phyloP scores from a whole-genome alignment of 192 early-diverging fungal genomes.

The Entomortierella chlamydospora region DNA sequence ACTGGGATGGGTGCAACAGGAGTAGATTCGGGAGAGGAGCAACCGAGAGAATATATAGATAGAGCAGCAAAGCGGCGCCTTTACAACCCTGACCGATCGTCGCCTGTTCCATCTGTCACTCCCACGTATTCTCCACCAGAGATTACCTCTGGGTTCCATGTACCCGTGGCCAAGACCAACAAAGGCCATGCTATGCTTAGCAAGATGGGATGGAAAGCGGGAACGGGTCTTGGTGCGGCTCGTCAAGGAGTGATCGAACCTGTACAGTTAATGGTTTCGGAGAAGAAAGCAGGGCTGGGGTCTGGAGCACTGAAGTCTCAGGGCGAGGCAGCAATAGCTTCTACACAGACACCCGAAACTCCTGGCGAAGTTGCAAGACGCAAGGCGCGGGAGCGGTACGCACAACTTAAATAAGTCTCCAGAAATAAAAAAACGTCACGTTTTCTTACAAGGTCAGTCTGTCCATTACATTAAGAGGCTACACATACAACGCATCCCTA shows the following conservation, averaged over 20 bases:
- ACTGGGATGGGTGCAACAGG: not conserved
- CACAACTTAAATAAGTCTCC: constrained; percentile 22
- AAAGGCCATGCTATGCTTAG: constrained; percentile 67
- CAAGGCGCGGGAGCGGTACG: constrained; percentile 37
- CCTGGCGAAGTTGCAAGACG: constrained; percentile 30
- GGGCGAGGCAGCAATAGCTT: constrained; percentile 17
- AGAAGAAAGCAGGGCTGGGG: constrained; percentile 61
- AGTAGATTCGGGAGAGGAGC: not conserved
- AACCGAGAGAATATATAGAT: constrained; percentile 31
- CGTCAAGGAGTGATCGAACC: constrained; percentile 58
- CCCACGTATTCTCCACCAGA: constrained; percentile 1
- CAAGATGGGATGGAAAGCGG: constrained; percentile 76
- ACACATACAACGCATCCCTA: not conserved
- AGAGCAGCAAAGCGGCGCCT: constrained; percentile 39
- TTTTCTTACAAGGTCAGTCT: not conserved
- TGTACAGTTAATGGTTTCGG: constrained; percentile 53
- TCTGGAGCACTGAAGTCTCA: constrained; percentile 26
- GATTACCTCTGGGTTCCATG: constrained; percentile 29
- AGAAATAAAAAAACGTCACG: not conserved
- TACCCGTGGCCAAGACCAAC: constrained; percentile 51
- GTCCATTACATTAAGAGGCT: not conserved
- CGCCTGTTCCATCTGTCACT: constrained; percentile 2
- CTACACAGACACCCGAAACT: constrained; percentile 13
- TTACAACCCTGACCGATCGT: constrained; percentile 35
- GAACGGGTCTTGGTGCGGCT: constrained; percentile 58